Conservation (phyloP, 2,329 filamentous ascomycete species). For the Fusarium verrucosum region DNA sequence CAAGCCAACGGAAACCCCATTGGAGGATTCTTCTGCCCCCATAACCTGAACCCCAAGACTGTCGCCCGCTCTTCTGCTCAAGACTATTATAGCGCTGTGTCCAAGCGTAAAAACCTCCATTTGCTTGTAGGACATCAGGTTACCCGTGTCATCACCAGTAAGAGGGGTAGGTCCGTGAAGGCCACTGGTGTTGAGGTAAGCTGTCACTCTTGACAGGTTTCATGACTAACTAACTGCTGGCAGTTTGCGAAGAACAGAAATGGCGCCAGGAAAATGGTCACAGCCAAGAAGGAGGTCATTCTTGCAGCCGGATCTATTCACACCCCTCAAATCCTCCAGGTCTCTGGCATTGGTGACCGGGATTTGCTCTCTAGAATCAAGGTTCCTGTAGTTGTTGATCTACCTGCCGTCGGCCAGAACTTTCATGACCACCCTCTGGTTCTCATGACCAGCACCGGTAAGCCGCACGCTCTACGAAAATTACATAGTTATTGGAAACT, state of each 20-base stretch:
- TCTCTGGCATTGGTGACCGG: conserved; percentile 59
- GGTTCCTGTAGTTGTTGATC: conserved; percentile 55
- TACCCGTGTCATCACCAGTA: conserved; percentile 31
- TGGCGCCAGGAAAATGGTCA: background rate
- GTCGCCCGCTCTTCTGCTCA: conserved; percentile 30
- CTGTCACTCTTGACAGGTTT: rapidly evolving
- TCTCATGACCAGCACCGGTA: conserved; percentile 3
- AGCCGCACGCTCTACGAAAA: rapidly evolving
- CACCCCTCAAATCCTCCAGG: conserved; percentile 58
- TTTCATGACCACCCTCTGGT: conserved; percentile 52
- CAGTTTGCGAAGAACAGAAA: conserved; percentile 20
- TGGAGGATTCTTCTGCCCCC: conserved; percentile 35
- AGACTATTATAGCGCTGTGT: conserved; percentile 27
- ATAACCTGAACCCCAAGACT: conserved; percentile 28
- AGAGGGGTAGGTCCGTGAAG: conserved; percentile 1
- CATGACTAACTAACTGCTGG: rapidly evolving
- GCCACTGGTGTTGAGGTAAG: conserved; percentile 35
- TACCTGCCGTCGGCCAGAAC: conserved; percentile 60
- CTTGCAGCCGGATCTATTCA: conserved; percentile 53
- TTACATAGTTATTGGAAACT: background rate
- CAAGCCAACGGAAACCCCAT: conserved; percentile 34
- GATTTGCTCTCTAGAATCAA: conserved; percentile 49
- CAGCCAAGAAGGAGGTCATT: conserved; percentile 51
- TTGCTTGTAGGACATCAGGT: conserved; percentile 27
- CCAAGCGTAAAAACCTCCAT: conserved; percentile 28